A percentile compares a stretch with the other conserved stretches of the same genome.
These are phyloP conservation scores for Beta vulgaris DNA, from an alignment of 148 eudicot species.

Conservation along the genomic window DNA sequence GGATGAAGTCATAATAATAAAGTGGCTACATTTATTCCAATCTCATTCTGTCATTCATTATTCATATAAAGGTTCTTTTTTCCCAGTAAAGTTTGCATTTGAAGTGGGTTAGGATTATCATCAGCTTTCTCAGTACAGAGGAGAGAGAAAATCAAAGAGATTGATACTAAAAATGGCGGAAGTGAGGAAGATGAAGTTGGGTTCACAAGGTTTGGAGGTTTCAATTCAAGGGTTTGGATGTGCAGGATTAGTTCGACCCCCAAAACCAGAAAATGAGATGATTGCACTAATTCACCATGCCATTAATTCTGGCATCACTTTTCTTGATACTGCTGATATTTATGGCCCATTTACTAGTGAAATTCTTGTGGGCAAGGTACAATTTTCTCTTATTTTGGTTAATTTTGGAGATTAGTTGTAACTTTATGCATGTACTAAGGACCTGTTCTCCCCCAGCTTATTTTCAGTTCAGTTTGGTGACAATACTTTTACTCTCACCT, in stretches of 20 bases:
- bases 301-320: slow-evolving; percentile 42
- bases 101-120: too few species aligned
- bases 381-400: not conserved
- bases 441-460: too few species aligned
- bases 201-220: slow-evolving; percentile 41
- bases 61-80: not conserved
- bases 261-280: slow-evolving; percentile 46
- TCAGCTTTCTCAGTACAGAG: too few species aligned
- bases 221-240: slow-evolving; percentile 49
- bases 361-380: slow-evolving; percentile 41
- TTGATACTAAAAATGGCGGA: slow-evolving; percentile 4
- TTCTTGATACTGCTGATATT: slow-evolving; percentile 48
- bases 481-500: too few species aligned
- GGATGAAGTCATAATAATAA: not conserved
- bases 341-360: slow-evolving; percentile 50
- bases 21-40: not conserved
- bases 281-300: slow-evolving; percentile 45
- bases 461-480: too few species aligned
- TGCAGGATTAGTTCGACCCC: slow-evolving; percentile 36
- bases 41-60: not conserved
- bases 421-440: not conserved
- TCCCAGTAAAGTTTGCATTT: not conserved
- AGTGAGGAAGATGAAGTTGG: slow-evolving; percentile 39
- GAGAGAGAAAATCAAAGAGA: not conserved
- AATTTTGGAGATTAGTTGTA: not conserved